phyloP scores from a whole-genome alignment of 805 yeast genomes.

The Cyberlindnera bimundalis region DNA sequence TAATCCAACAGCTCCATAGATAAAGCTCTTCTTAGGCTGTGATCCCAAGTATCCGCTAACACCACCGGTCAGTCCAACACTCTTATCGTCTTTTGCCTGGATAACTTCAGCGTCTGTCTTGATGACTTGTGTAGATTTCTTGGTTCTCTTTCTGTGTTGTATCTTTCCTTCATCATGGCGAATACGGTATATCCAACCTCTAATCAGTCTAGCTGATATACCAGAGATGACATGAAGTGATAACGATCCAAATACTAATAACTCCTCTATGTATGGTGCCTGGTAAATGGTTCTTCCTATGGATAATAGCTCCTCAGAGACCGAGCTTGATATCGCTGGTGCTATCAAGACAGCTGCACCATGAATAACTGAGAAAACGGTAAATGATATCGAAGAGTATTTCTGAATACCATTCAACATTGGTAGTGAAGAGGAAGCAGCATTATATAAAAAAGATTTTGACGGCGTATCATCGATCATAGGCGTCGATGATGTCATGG shows the following conservation, averaged over 20 bases:
- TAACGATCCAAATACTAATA: conserved; percentile 45
- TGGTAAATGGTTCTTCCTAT: conserved; percentile 63
- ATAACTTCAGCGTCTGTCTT: not conserved
- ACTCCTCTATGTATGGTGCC: conserved; percentile 45
- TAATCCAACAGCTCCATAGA: conserved; percentile 42
- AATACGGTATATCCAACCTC: conserved; percentile 29
- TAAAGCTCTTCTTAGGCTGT: conserved; percentile 47
- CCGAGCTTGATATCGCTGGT: conserved; percentile 45
- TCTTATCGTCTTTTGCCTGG: conserved; percentile 27
- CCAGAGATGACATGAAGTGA: conserved; percentile 54
- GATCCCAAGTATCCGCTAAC: conserved; percentile 48
- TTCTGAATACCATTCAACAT: conserved; percentile 40
- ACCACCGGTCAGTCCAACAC: conserved; percentile 61
- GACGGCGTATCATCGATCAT: too few relatives aligned
- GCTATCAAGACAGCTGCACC: conserved; percentile 47
- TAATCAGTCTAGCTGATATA: conserved; percentile 38
- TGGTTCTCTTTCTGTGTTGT: too few relatives aligned
- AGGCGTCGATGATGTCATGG: too few relatives aligned
- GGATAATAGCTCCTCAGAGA: conserved; percentile 53
- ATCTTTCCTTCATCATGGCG: conserved; percentile 22
- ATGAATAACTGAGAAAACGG: conserved; percentile 57
- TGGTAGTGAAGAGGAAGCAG: too few relatives aligned
- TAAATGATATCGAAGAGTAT: conserved; percentile 57
- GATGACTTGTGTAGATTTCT: too few relatives aligned
- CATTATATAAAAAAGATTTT: too few relatives aligned